Conservation (phyloP, 176 grass and related monocot species). For the Phragmites australis region DNA sequence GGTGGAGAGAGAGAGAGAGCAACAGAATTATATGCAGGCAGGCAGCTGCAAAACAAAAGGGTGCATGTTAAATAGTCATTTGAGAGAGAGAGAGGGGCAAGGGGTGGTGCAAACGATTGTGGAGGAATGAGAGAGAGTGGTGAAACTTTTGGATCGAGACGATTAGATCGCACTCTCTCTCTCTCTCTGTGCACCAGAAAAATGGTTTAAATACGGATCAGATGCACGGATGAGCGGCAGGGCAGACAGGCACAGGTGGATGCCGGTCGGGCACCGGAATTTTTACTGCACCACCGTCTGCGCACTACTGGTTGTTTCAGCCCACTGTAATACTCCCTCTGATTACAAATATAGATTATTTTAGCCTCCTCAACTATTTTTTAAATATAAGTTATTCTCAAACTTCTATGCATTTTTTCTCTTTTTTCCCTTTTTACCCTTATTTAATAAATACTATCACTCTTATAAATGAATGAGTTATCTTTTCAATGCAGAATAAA, state of each 20-base stretch:
- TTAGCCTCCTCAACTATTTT: too few relatives aligned
- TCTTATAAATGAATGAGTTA: too few relatives aligned
- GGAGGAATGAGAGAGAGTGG: constrained; percentile 7
- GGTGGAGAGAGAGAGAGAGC: constrained; percentile 12
- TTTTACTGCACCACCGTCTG: constrained; percentile 25
- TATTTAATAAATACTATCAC: too few relatives aligned
- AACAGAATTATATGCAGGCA: constrained; percentile 79
- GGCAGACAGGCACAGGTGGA: background rate
- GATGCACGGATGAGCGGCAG: constrained; percentile 33
- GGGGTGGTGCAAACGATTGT: constrained; percentile 47
- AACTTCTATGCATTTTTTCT: too few relatives aligned
- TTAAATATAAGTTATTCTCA: too few relatives aligned
- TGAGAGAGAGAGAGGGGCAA: constrained; percentile 36
- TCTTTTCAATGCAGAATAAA: too few relatives aligned
- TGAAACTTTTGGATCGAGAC: constrained; percentile 45
- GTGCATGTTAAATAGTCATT: constrained; percentile 61
- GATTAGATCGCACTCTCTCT: constrained; percentile 45
- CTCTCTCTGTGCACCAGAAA: background rate
- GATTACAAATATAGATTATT: too few relatives aligned
- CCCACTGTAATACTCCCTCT: too few relatives aligned
- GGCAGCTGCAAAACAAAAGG: constrained; percentile 44
- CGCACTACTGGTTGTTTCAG: too few relatives aligned
- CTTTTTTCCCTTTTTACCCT: too few relatives aligned
- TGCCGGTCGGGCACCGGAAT: background rate
- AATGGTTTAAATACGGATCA: constrained; percentile 16